Percentiles rank a stretch among this genome's conserved stretches.
Conservation (phyloP, 1,284 basidiomycete genomes). For the Ustilago esculenta region DNA sequence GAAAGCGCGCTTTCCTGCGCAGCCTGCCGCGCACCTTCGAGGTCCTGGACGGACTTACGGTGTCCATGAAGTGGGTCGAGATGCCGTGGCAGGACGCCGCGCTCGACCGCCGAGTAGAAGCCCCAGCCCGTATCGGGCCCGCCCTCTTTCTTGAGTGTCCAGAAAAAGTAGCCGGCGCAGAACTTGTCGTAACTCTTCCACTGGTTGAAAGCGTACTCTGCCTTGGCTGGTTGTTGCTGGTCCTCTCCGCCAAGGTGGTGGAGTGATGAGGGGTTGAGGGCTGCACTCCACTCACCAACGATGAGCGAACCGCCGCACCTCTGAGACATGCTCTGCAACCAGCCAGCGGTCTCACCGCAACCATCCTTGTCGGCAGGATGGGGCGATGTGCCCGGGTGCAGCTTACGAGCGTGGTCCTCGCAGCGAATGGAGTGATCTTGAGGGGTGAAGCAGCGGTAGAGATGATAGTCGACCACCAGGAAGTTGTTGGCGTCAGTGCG, state of each 20-base stretch:
- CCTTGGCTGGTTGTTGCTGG: slow-evolving; percentile 70
- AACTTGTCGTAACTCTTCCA: slow-evolving; percentile 75
- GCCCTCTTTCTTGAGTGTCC: slow-evolving; percentile 83
- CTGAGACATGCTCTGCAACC: slow-evolving; percentile 56
- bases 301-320: slow-evolving; percentile 74
- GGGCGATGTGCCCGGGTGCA: slow-evolving; percentile 43
- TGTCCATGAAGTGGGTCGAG: slow-evolving; percentile 44
- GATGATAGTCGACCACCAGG: slow-evolving; percentile 81
- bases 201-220: slow-evolving; percentile 73
- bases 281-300: slow-evolving; percentile 82
- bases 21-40: slow-evolving; percentile 21
- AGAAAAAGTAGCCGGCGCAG: slow-evolving; percentile 84
- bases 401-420: slow-evolving; percentile 70
- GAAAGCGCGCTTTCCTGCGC: slow-evolving; percentile 29
- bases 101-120: slow-evolving; percentile 75
- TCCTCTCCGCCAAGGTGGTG: slow-evolving; percentile 61
- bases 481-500: slow-evolving; percentile 66
- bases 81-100: slow-evolving; percentile 73
- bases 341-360: slow-evolving; percentile 41
- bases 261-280: slow-evolving; percentile 77
- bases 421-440: slow-evolving; percentile 74
- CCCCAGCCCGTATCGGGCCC: slow-evolving; percentile 81
- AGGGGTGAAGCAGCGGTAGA: slow-evolving; percentile 82
- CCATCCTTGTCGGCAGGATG: slow-evolving; percentile 24
- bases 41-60: slow-evolving; percentile 21